Evolutionary conservation across 2,329 filamentous ascomycete genomes (phyloP).

Genomic region (Botrytis tulipae): DNA sequence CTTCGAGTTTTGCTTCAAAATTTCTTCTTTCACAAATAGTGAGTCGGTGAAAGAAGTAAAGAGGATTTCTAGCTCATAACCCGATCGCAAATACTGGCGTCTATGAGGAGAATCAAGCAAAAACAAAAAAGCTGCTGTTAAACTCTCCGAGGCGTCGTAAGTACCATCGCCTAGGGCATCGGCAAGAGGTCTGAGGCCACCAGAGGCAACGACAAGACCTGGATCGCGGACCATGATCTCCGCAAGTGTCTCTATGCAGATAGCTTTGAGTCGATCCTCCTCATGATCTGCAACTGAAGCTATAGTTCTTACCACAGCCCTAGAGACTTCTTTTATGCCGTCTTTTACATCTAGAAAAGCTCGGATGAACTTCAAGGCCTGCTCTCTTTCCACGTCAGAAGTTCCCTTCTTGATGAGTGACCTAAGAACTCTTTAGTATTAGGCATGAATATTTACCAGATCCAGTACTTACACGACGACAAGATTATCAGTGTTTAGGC

Average conservation of each 20-base stretch:
- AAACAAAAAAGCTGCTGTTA: slow-evolving; percentile 85
- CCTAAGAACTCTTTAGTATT: slow-evolving; percentile 39
- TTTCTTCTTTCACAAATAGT: slow-evolving; percentile 54
- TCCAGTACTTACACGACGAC: slow-evolving; percentile 63
- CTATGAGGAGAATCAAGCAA: slow-evolving; percentile 81
- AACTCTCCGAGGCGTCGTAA: slow-evolving; percentile 88
- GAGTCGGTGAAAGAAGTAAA: slow-evolving; percentile 94
- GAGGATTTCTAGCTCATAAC: slow-evolving; percentile 83
- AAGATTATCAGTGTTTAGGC: slow-evolving; percentile 85
- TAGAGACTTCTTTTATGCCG: slow-evolving; percentile 82
- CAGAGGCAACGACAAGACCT: slow-evolving; percentile 73
- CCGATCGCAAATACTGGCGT: slow-evolving; percentile 78
- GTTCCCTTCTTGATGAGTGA: slow-evolving; percentile 95
- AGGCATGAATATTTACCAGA: background rate
- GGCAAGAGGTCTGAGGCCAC: slow-evolving; percentile 83
- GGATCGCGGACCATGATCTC: slow-evolving; percentile 90
- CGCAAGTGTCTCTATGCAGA: slow-evolving; percentile 88
- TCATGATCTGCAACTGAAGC: slow-evolving; percentile 82
- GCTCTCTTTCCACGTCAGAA: slow-evolving; percentile 93
- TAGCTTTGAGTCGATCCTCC: slow-evolving; percentile 72
- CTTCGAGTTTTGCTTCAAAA: slow-evolving; percentile 81
- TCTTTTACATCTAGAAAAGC: slow-evolving; percentile 95
- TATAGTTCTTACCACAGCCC: slow-evolving; percentile 82
- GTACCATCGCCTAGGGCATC: slow-evolving; percentile 87
- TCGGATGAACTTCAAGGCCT: slow-evolving; percentile 93